A percentile compares a stretch with the other conserved stretches of the same genome.
Conservation (phyloP, 345 rosid species). For the Syzygium oleosum region DNA sequence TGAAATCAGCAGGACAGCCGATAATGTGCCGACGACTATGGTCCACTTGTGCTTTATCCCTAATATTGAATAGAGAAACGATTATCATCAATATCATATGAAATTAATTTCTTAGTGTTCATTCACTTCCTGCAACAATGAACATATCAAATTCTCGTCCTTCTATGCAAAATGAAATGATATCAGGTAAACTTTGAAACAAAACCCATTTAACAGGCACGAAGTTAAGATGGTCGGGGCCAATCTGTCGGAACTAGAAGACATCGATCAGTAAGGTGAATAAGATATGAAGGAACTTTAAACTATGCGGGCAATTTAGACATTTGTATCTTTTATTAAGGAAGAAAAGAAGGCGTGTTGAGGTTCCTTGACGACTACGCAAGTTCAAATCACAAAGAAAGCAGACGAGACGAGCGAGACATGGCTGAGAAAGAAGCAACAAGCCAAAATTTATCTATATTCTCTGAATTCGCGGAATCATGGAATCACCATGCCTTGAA, state of each 20-base stretch:
- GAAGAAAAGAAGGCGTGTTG: background rate
- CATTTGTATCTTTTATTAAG: background rate
- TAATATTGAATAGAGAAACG: background rate
- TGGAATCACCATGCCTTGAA: background rate
- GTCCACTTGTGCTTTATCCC: constrained; percentile 20
- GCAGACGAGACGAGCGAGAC: background rate
- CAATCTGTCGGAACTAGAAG: background rate
- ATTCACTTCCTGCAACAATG: background rate
- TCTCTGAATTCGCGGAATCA: background rate
- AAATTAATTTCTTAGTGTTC: background rate
- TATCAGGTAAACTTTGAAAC: background rate
- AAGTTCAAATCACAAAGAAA: background rate
- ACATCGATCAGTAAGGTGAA: background rate
- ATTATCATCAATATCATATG: background rate
- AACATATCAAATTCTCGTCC: background rate
- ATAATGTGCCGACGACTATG: constrained; percentile 17
- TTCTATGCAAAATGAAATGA: background rate
- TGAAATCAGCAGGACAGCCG: constrained; percentile 17
- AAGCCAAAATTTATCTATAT: background rate
- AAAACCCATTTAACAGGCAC: background rate
- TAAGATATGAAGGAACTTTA: background rate
- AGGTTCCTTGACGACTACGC: background rate
- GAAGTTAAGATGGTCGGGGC: background rate
- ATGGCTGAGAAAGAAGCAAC: background rate
- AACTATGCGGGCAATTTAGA: background rate